Base-by-base conservation (phyloP, 768 basidiomycete species). In the Lanmaoa pseudosensibilis region DNA sequence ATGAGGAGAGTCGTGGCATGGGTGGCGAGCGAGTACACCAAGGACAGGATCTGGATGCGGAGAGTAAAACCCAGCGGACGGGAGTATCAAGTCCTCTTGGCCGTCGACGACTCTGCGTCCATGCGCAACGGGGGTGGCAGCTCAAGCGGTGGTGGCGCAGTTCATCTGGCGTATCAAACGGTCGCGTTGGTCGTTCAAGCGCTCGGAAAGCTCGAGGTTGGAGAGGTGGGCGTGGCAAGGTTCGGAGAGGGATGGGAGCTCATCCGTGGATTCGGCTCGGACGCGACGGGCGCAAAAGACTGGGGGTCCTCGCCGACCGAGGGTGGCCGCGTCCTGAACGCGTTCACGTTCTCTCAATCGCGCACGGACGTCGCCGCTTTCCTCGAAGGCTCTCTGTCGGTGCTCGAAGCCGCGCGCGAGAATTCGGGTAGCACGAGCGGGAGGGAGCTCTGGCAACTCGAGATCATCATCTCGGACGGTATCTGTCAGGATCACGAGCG, bases 1-100 rank as follows among this genome's bases (percentile, higher is more conserved):
- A 98, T 98, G 96, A 94, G 95, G 71, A 95, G 95, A 75, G 93
- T 98, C 71, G 95, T 99, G 58, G 86, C 91, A 4, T 98, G 96
- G 78, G 95, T 99, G 58, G 96, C 97, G 36, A 92, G 90, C 74
- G 97, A 99, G 75, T 99, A 92, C 78, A 98, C 95, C 50, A 98
- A 98, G 72, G 96, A 99, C 80, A 95, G 95, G 75, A 98, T 98
- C 61, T 99, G 97, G 97, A 78, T 98, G 36, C 88, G 96, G 25
- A 83, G 97, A 21, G 97, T 95, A 4, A 86, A 90, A 48, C 96
- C 97, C 6, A 94, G 92, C 69, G 86, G 91, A 65, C 83, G 97
- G 46, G 95, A 97, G 68, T 98, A 98, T 72, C 96, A 99, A 67
- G 85, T 99, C 2, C 82, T 98, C 39, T 81, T 99, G 54, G 90